A percentile compares a stretch with the other conserved stretches of the same genome.
These are phyloP conservation scores for Leccinum subrobustum DNA, from an alignment of 1,284 basidiomycete genomes.

Conservation along the genomic window DNA sequence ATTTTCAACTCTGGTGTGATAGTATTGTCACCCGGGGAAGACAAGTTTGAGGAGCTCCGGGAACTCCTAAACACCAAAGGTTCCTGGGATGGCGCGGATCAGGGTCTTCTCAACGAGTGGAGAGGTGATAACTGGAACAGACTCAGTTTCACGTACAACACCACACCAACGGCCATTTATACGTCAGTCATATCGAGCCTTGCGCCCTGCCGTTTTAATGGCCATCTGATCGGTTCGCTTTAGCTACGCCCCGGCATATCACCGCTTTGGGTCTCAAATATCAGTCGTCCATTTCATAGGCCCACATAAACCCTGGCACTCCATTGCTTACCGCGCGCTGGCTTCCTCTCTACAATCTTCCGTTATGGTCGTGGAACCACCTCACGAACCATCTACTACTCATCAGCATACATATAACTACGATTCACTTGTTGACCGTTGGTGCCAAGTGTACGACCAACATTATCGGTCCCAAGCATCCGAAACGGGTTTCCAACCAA, in stretches of 20 bases:
- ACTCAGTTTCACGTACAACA: constrained; percentile 95
- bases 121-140: constrained; percentile 85
- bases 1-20: constrained; percentile 98
- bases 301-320: constrained; percentile 89
- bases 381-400: constrained; percentile 24
- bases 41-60: constrained; percentile 78
- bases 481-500: constrained; percentile 52
- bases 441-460: constrained; percentile 89
- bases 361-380: constrained; percentile 23
- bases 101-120: constrained; percentile 95
- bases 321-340: constrained; percentile 64
- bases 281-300: constrained; percentile 95
- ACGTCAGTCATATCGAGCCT: constrained; percentile 59
- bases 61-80: constrained; percentile 73
- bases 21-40: constrained; percentile 78
- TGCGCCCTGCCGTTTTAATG: constrained; percentile 22
- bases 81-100: constrained; percentile 96
- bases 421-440: constrained; percentile 78
- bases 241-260: constrained; percentile 94
- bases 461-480: constrained; percentile 66
- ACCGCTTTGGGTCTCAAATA: constrained; percentile 87
- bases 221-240: constrained; percentile 26
- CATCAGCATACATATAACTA: constrained; percentile 68
- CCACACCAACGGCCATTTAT: constrained; percentile 96
- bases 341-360: constrained; percentile 35